These are phyloP conservation scores for Panicum miliaceum DNA, from an alignment of 176 grass and related monocot genomes.

Conservation along the genomic window DNA sequence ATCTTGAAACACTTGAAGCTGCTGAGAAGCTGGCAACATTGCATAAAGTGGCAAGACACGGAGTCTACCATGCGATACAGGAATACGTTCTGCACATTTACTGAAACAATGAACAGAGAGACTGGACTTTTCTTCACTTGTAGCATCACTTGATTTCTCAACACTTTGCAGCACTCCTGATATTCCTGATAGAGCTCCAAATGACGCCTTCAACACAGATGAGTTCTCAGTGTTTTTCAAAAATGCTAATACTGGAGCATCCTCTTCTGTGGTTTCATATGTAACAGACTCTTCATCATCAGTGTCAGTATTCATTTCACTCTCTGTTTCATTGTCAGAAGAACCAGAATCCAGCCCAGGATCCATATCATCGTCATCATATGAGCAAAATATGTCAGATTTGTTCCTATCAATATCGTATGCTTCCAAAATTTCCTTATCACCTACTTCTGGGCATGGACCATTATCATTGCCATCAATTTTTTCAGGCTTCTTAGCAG, in stretches of 20 bases:
- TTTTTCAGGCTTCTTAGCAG: slow-evolving; percentile 49
- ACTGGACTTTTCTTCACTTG: slow-evolving; percentile 36
- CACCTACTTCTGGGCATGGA: slow-evolving; percentile 55
- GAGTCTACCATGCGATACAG: slow-evolving; percentile 46
- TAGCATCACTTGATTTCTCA: slow-evolving; percentile 35
- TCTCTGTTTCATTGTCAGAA: slow-evolving; percentile 69
- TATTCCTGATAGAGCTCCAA: slow-evolving; percentile 68
- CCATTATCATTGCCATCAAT: slow-evolving; percentile 22
- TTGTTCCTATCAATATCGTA: slow-evolving; percentile 74
- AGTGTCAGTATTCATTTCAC: slow-evolving; percentile 61
- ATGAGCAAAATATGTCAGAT: slow-evolving; percentile 62
- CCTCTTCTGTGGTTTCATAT: slow-evolving; percentile 52
- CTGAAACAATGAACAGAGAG: slow-evolving; percentile 28
- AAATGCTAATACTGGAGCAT: slow-evolving; percentile 65
- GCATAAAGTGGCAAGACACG: slow-evolving; percentile 88
- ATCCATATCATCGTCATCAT: slow-evolving; percentile 51
- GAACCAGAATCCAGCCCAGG: slow-evolving; percentile 55
- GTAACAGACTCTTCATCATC: slow-evolving; percentile 61
- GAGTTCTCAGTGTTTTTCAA: slow-evolving; percentile 59
- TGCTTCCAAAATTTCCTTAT: slow-evolving; percentile 91
- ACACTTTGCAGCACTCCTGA: slow-evolving; percentile 29
- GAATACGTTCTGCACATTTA: slow-evolving; percentile 22
- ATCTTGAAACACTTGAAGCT: slow-evolving; percentile 88
- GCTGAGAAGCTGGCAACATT: slow-evolving; percentile 88
- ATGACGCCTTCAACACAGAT: slow-evolving; percentile 76